These are phyloP conservation scores for Fonsecaea nubica DNA, from an alignment of 2,329 filamentous ascomycete genomes.

Conservation along the genomic window DNA sequence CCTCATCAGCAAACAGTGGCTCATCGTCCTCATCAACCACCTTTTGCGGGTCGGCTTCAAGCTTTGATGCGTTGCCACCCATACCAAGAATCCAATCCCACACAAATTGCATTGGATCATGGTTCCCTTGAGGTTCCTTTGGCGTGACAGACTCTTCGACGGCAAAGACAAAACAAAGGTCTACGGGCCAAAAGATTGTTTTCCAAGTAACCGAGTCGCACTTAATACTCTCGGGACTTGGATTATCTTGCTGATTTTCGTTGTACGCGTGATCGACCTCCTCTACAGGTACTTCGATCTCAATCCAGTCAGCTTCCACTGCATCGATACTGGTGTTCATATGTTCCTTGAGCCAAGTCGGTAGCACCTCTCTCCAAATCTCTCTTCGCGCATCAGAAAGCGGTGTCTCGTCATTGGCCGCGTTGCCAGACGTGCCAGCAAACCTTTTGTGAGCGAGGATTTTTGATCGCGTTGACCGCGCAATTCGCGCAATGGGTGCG, in stretches of 20 bases:
- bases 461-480: slow-evolving; percentile 6
- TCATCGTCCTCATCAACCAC: slow-evolving; percentile 30
- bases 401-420: neutral
- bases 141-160: slow-evolving; percentile 32
- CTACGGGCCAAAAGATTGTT: slow-evolving; percentile 54
- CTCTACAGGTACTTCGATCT: slow-evolving; percentile 33
- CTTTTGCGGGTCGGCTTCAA: slow-evolving; percentile 10
- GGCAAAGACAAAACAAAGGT: slow-evolving; percentile 51
- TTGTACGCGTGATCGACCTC: slow-evolving; percentile 13
- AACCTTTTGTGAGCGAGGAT: neutral
- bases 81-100: slow-evolving; percentile 49
- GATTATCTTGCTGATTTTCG: neutral
- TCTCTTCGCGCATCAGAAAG: slow-evolving; percentile 12
- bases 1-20: slow-evolving; percentile 37
- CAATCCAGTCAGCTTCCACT: slow-evolving; percentile 29
- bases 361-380: slow-evolving; percentile 31
- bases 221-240: slow-evolving; percentile 39
- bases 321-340: slow-evolving; percentile 12
- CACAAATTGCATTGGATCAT: slow-evolving; percentile 53
- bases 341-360: slow-evolving; percentile 30
- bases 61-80: slow-evolving; percentile 5
- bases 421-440: neutral
- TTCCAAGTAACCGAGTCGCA: slow-evolving; percentile 46
- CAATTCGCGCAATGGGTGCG: slow-evolving; percentile 30
- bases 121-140: slow-evolving; percentile 17